A percentile compares a stretch with the other conserved stretches of the same genome.
Conservation (phyloP, 352 stramenopile species). For the Thalassiosira oceanica region DNA sequence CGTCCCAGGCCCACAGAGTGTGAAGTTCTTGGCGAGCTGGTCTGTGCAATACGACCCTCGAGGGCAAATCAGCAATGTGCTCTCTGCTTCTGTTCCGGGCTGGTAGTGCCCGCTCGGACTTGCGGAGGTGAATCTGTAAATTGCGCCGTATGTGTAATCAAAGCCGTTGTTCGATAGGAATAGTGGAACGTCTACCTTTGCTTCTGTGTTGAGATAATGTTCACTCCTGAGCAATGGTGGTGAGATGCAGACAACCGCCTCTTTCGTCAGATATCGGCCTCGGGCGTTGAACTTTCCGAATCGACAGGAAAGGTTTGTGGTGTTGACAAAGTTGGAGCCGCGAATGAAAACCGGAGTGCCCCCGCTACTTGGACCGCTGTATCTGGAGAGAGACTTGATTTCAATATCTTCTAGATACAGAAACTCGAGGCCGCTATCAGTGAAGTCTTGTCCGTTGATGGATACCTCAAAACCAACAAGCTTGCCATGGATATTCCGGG, state of each 20-base stretch:
- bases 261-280: constrained; percentile 86
- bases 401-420: constrained; percentile 89
- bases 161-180: constrained; percentile 92
- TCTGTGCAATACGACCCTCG: constrained; percentile 88
- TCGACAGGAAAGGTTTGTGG: constrained; percentile 86
- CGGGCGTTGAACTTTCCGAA: constrained; percentile 83
- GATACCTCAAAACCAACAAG: constrained; percentile 91
- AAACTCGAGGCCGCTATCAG: constrained; percentile 87
- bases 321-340: constrained; percentile 86
- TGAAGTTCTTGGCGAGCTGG: constrained; percentile 88
- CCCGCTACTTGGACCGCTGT: constrained; percentile 34
- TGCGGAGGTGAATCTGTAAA: constrained; percentile 77
- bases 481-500: constrained; percentile 82
- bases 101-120: constrained; percentile 45
- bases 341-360: constrained; percentile 77
- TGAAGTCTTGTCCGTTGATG: constrained; percentile 95
- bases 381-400: constrained; percentile 55
- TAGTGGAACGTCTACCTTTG: constrained; percentile 74
- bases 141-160: constrained; percentile 88
- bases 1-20: constrained; percentile 89
- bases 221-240: constrained; percentile 32
- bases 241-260: constrained; percentile 89
- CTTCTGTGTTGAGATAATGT: constrained; percentile 46
- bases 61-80: constrained; percentile 79
- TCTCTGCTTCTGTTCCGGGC: constrained; percentile 36